These are phyloP conservation scores for Gossypium schwendimanii DNA, from an alignment of 441 rosid species.

Conservation along the genomic window DNA sequence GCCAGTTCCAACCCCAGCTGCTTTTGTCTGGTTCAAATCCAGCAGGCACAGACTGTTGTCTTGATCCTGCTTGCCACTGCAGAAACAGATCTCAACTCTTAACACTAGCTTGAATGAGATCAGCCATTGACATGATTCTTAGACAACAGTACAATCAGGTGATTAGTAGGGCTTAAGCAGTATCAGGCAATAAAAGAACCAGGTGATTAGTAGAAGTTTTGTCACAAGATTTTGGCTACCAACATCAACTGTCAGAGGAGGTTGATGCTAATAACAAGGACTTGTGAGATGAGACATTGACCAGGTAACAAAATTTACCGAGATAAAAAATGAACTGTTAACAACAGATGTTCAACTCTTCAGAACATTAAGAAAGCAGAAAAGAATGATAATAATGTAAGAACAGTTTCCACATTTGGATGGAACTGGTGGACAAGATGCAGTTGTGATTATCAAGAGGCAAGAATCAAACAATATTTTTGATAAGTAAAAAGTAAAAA, in stretches of 20 bases:
- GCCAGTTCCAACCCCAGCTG: constrained; percentile 99
- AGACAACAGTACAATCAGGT: constrained; percentile 1
- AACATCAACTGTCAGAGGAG: constrained; percentile 3
- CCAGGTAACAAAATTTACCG: neutral
- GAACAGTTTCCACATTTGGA: neutral
- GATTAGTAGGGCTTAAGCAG: neutral
- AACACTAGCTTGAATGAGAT: neutral
- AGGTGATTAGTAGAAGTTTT: neutral
- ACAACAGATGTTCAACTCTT: neutral
- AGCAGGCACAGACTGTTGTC: constrained; percentile 54
- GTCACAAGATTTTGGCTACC: neutral
- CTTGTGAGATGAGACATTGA: neutral
- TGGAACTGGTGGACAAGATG: neutral
- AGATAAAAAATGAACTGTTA: neutral
- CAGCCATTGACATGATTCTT: neutral
- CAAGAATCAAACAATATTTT: constrained; percentile 3
- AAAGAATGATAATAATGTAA: neutral
- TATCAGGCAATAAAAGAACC: neutral
- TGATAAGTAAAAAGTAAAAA: neutral
- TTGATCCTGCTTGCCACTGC: constrained; percentile 97
- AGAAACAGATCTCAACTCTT: constrained; percentile 15
- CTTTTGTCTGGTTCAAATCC: constrained; percentile 89
- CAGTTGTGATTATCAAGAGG: neutral
- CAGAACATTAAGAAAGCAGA: neutral
- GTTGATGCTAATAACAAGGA: neutral